Evolutionary conservation across 2,329 filamentous ascomycete genomes (phyloP).

Genomic region (Sporothrix schenckii): DNA sequence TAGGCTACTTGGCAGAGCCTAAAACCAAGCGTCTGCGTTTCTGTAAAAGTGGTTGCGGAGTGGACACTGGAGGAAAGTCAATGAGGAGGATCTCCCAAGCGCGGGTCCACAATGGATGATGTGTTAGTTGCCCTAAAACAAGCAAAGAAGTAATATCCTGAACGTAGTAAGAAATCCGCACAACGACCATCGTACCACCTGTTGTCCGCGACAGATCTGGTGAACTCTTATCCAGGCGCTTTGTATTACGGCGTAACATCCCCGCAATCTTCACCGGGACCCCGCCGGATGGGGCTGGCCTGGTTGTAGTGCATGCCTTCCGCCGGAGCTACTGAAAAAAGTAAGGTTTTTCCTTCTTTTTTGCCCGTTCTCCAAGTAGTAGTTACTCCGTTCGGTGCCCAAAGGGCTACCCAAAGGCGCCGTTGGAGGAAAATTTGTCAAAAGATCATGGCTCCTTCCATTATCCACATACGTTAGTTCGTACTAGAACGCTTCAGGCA

Average conservation of each 20-base stretch:
- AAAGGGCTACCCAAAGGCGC: too few relatives aligned
- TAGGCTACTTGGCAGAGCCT: background rate
- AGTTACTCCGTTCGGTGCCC: too few relatives aligned
- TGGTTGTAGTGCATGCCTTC: background rate
- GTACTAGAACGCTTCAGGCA: conserved; percentile 18
- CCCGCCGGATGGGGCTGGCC: background rate
- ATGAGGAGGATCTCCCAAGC: background rate
- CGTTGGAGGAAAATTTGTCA: background rate
- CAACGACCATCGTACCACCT: too few relatives aligned
- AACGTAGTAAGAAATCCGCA: too few relatives aligned
- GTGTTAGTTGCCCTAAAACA: background rate
- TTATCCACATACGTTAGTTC: background rate
- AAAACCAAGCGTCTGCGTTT: background rate
- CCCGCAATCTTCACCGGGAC: conserved; percentile 21
- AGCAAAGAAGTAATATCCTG: too few relatives aligned
- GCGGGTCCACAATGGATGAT: background rate
- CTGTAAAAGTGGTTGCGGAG: background rate
- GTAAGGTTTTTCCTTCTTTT: too few relatives aligned
- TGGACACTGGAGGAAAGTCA: background rate
- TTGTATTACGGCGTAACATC: background rate
- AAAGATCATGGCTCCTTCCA: background rate
- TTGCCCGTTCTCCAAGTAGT: background rate
- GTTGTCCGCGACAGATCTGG: too few relatives aligned
- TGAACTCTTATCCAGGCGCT: background rate
- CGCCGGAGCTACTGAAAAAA: background rate